A percentile compares a stretch with the other conserved stretches of the same genome.
phyloP scores from a whole-genome alignment of 2,329 filamentous ascomycete genomes.

The Cadophora sp. region DNA sequence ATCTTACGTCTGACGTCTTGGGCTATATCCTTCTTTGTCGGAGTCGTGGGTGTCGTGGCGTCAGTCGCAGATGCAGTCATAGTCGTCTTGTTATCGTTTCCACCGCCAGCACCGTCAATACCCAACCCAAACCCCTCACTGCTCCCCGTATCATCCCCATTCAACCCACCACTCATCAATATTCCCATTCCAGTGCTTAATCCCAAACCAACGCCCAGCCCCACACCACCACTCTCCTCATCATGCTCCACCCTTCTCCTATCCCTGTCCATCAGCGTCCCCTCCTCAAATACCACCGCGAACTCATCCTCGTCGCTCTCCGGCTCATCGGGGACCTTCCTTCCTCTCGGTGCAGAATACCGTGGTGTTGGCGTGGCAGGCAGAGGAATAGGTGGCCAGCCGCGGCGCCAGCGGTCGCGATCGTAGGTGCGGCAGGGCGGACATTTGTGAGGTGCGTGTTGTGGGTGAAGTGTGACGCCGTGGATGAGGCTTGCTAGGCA shows the following conservation, averaged over 20 bases:
- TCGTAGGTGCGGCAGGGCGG: constrained; percentile 14
- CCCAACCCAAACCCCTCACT: not conserved
- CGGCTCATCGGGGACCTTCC: not conserved
- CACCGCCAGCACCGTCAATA: not conserved
- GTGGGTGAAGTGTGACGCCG: not conserved
- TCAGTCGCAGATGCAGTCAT: not conserved
- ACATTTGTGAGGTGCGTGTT: constrained; percentile 9
- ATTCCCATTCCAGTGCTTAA: not conserved
- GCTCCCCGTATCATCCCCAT: constrained; percentile 7
- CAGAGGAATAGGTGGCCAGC: not conserved
- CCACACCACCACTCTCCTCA: not conserved
- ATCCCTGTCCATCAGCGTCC: not conserved
- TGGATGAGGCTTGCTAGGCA: not conserved
- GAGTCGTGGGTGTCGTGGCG: too few species aligned
- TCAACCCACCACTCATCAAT: not conserved
- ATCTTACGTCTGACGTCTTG: not conserved
- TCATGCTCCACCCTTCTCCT: not conserved
- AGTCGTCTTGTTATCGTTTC: not conserved
- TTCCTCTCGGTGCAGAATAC: not conserved
- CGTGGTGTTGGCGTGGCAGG: not conserved
- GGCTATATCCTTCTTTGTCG: not conserved
- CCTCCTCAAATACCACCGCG: not conserved
- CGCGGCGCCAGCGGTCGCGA: constrained; percentile 18
- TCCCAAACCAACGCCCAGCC: not conserved
- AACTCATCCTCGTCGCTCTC: not conserved